Evolutionary conservation across 495 filamentous ascomycete species (phyloP).

Genomic region (Penicillium verhagenii): DNA sequence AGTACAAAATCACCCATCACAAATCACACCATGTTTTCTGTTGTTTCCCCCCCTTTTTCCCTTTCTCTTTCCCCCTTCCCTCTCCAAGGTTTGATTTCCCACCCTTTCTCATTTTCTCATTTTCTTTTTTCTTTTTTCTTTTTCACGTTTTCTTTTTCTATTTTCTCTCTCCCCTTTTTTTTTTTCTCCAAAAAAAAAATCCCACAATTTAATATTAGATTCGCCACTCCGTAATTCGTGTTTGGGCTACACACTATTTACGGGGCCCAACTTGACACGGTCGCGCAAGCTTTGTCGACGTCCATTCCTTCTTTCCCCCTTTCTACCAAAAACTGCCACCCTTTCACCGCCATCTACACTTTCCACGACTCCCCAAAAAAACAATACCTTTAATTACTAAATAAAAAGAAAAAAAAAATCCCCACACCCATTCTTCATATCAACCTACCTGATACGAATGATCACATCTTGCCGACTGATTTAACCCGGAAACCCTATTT

Average conservation of each 20-base stretch:
- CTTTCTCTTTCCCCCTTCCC: background rate
- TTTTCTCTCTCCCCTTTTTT: constrained; percentile 5
- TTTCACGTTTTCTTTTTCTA: constrained; percentile 6
- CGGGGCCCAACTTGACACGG: constrained; percentile 20
- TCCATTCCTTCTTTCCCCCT: constrained; percentile 28
- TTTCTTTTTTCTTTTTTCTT: constrained; percentile 4
- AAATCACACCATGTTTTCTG: constrained; percentile 11
- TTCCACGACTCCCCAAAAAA: background rate
- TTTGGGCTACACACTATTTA: constrained; percentile 5
- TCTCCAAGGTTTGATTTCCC: constrained; percentile 8
- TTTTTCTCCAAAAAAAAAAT: constrained; percentile 4
- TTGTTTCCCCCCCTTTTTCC: constrained; percentile 24
- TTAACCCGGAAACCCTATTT: constrained; percentile 3
- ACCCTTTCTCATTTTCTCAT: background rate
- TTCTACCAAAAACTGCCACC: background rate
- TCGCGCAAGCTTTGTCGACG: constrained; percentile 26
- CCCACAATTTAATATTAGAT: constrained; percentile 23
- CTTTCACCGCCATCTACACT: constrained; percentile 7
- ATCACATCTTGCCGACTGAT: background rate
- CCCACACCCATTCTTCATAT: too few relatives aligned
- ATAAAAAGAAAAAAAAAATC: constrained; percentile 3
- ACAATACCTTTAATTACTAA: constrained; percentile 1
- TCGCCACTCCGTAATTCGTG: constrained; percentile 22
- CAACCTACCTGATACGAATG: background rate
- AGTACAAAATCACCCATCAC: constrained; percentile 1